Base-by-base conservation (phyloP, 2,329 filamentous ascomycete species). In the Ophiosphaerella herpotricha region DNA sequence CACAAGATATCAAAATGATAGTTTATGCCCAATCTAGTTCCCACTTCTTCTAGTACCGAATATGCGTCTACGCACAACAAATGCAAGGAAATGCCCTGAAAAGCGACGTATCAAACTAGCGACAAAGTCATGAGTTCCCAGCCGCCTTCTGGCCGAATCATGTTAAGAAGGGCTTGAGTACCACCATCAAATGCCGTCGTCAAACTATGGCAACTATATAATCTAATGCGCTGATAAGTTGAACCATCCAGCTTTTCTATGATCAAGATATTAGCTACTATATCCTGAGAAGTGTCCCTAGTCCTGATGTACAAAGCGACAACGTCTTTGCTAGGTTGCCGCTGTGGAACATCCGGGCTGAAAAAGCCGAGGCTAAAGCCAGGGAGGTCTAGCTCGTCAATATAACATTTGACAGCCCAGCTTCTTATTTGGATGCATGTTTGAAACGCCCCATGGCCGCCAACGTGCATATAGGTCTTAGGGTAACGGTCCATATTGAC, bases 71-170 rank as follows among this genome's bases (percentile, higher is more conserved):
- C 26, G 11, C 11, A 29, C 26, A 4, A 11, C 11, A 29, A 29
- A 29, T 29, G 7, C 6, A 11, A 29, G 7, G 26, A 11, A 29
- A 29, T 29, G 11, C 7, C 2, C 6, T 29, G 11, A 29, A 29
- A 29, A 29, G 11, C 7, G 11, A 3, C 26, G 4, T 11, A 29
- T 29, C 26, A 29, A 29, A 29, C 26, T 8, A 29, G 26, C 7
- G 26, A 8, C 26, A 29, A 29, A 29, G 11, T 29, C 26, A 8
- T 29, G 11, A 26, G 24, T 62, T 49, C 46, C 36, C 36, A 38
- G 5, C 14, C 36, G 12, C 36, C 36, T 38, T 13, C 36, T 5
- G 16, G n/a, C 7, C 36, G n/a, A 7, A 38, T 18, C 2, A 5
- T 12, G 8, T 23, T 1, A 2, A 38, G 36, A 12, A 38, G 4